phyloP scores from a whole-genome alignment of 2,329 filamentous ascomycete species.

The Monilinia aucupariae region DNA sequence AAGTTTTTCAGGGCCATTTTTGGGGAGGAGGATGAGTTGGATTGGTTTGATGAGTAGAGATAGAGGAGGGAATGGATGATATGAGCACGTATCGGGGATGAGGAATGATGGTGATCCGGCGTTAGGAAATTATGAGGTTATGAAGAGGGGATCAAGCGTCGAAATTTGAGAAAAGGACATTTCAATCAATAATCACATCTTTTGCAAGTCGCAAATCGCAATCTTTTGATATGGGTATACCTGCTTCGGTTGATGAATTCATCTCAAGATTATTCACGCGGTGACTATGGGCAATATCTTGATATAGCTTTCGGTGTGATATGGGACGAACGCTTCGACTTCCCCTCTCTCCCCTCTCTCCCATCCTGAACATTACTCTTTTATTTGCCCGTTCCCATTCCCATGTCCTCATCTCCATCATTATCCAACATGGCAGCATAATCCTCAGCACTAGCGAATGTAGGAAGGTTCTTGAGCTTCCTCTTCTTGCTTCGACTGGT shows the following conservation, averaged over 20 bases:
- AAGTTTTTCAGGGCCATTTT: conserved; percentile 45
- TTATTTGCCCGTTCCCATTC: conserved; percentile 6
- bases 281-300: not conserved
- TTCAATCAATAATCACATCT: not conserved
- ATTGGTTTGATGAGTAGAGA: conserved; percentile 48
- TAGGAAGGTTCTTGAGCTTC: conserved; percentile 83
- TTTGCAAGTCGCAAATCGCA: not conserved
- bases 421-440: conserved; percentile 79
- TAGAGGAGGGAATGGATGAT: not conserved
- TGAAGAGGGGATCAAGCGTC: not conserved
- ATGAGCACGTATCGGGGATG: too few relatives aligned
- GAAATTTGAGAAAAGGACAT: not conserved
- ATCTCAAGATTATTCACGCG: not conserved
- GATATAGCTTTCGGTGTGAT: not conserved
- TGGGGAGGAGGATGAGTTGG: conserved; percentile 41
- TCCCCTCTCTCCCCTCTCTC: not conserved
- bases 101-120: not conserved
- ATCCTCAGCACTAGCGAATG: conserved; percentile 88
- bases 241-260: not conserved
- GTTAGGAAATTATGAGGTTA: not conserved
- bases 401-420: conserved; percentile 51
- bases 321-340: too few relatives aligned
- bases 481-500: conserved; percentile 60
- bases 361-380: not conserved
- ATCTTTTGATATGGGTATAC: conserved; percentile 4